Base-by-base conservation (phyloP, 164 flowering plant genomes). In the Tetrastigma voinierianum region DNA sequence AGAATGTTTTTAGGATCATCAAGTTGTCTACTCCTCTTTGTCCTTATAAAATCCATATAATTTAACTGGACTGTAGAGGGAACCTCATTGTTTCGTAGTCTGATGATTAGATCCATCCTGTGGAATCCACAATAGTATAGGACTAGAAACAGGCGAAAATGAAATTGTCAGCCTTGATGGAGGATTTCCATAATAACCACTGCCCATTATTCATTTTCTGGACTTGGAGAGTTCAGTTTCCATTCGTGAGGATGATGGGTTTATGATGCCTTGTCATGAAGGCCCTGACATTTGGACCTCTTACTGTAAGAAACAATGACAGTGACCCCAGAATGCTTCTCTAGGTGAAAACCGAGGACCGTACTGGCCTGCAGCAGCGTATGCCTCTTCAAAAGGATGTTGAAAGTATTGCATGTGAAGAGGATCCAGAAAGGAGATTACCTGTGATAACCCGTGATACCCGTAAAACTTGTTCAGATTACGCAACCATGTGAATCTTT, bases 121-220 rank as follows among this genome's bases (percentile, higher is more conserved):
- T 51, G 96, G 91, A 45, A 86, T 51, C 86, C 84, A 40, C n/a
- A 89, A 87, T 55, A 86, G 16, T 2, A 79, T 78, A 19, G 93
- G 94, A 77, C 88, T 88, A 44, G 79, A 67, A 66, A 90, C 76
- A 56, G 90, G 87, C 9, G 97, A 81, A 12, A 81, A 61, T 53
- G 89, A 52, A 75, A 86, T 43, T 83, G 97, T 56, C 69, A 72
- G 88, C 84, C 80, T 86, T 73, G 67, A 62, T 75, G 46, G 65
- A 14, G 84, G 74, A 48, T 77, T 81, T 54, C 90, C 89, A 84
- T 75, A 81, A 65, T 82, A 85, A 74, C 51, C 71, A 46, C 73
- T 64, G 63, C 74, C 73, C n/a, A 72, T 17, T 3, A 74, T 66
- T 25, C 77, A 79, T 71, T 73, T 83, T 72, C 84, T 4, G 77